phyloP scores from a whole-genome alignment of 83 land plant genomes.

The Isoetes engelmannii region DNA sequence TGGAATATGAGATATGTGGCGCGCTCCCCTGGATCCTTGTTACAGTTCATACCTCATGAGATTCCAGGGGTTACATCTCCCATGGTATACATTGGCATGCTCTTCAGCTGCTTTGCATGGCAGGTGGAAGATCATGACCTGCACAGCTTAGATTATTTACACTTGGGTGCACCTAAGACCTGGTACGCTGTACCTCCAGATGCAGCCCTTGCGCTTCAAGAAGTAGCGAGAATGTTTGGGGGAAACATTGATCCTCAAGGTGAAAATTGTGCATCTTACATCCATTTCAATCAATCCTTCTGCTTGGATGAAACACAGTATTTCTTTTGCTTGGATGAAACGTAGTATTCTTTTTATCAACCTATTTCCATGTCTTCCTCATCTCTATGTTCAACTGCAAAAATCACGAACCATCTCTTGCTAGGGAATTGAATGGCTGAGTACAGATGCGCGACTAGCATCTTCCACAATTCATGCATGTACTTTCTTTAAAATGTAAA shows the following conservation, averaged over 20 bases:
- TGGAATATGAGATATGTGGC: constrained; percentile 93
- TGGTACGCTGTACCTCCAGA: constrained; percentile 99
- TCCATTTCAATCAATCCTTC: too few relatives aligned
- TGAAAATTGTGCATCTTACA: constrained; percentile 10
- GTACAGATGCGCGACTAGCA: too few relatives aligned
- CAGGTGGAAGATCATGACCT: constrained; percentile 99
- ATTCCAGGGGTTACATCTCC: constrained; percentile 98
- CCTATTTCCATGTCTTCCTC: too few relatives aligned
- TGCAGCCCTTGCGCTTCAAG: constrained; percentile 79
- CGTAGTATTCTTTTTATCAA: background rate
- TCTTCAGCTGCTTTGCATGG: constrained; percentile 99
- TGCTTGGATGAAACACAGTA: background rate
- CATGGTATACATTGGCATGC: constrained; percentile 96
- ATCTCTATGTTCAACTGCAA: too few relatives aligned
- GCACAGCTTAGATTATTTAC: constrained; percentile 90
- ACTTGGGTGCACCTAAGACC: constrained; percentile 87
- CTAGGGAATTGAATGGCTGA: too few relatives aligned
- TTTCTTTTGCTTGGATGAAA: background rate
- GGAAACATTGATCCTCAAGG: constrained; percentile 54
- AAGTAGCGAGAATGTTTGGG: constrained; percentile 73
- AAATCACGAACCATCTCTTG: too few relatives aligned
- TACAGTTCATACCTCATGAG: constrained; percentile 90
- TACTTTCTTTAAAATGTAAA: too few relatives aligned
- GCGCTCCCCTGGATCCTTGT: constrained; percentile 76
- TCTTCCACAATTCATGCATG: too few relatives aligned